A percentile compares a stretch with the other conserved stretches of the same genome.
Evolutionary conservation across 441 rosid genomes (phyloP).

Genomic region (Flueggea neowawraea): DNA sequence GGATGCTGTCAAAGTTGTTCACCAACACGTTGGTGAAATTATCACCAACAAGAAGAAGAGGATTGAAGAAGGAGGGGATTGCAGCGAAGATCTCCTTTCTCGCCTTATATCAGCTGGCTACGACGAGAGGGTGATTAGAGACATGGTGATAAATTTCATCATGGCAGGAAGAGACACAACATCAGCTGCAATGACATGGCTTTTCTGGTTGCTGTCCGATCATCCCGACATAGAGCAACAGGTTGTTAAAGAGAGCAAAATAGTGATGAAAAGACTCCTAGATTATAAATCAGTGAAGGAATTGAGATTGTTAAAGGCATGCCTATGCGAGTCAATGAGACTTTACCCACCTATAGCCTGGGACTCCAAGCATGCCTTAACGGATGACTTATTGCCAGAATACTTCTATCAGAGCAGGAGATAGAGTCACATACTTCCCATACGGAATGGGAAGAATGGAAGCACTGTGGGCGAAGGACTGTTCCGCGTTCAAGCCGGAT

Average conservation of each 20-base stretch:
- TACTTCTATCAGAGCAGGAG: constrained; percentile 27
- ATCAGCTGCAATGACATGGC: constrained; percentile 53
- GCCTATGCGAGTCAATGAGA: constrained; percentile 49
- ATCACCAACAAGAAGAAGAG: constrained; percentile 35
- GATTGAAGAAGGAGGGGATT: constrained; percentile 2
- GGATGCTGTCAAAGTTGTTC: constrained; percentile 50
- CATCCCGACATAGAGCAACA: constrained; percentile 29
- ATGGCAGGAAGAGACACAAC: constrained; percentile 73
- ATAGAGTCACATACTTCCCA: constrained; percentile 29
- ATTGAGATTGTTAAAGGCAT: constrained; percentile 30
- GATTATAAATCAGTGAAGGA: constrained; percentile 42
- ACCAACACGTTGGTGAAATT: constrained; percentile 33
- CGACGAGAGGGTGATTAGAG: constrained; percentile 47
- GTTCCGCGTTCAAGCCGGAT: constrained; percentile 35
- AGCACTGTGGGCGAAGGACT: constrained; percentile 44
- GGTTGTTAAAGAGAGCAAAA: constrained; percentile 30
- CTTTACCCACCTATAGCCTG: constrained; percentile 56
- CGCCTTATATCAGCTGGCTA: constrained; percentile 50
- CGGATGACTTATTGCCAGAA: constrained; percentile 46
- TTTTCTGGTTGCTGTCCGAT: constrained; percentile 49
- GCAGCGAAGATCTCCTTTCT: constrained; percentile 43
- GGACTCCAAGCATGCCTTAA: constrained; percentile 34
- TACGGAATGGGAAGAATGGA: constrained; percentile 55
- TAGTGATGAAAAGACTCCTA: constrained; percentile 11
- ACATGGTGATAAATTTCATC: constrained; percentile 58